Evolutionary conservation across 441 rosid genomes (phyloP), one percentile per base, ranked within the genome.

Genomic region (Croton laevigatus): DNA sequence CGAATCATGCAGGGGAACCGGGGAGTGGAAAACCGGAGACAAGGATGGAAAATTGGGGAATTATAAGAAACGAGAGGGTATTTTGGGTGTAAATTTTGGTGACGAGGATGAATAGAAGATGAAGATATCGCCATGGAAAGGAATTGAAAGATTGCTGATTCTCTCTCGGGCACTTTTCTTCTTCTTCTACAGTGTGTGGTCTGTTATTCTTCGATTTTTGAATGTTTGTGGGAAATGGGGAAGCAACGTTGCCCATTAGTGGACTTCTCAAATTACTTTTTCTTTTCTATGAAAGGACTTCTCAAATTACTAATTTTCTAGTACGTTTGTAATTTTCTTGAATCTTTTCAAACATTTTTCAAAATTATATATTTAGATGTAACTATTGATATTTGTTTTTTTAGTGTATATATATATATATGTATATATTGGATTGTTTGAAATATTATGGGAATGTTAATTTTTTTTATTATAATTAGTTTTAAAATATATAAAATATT

Each of bases 61-160:
- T 23, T 49, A 32, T 53, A 78, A 76, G 82, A 79, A 73, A 79
- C 77, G 44, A 19, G 67, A 75, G 83, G 78, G 73, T 53, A 71
- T 55, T 80, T 84, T 5, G 81, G 80, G 80, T 69, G 65, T 5
- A 76, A 27, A 20, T 81, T 72, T 51, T 81, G 84, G 37, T 77
- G 83, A 68, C 82, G 79, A 48, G 74, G 75, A 71, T 69, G 73
- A 71, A 65, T 34, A 65, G 86, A 80, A 3, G 82, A 74, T 32
- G 88, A 78, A 77, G 87, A 76, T 69, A 85, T 73, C 3, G 96
- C 82, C 87, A 84, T 86, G 23, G 55, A 40, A 36, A 40, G 9
- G 44, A 27, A 27, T 27, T 27, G 44, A 40, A 7, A 63, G 16
- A 36, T 11, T n/a, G 6, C 40, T 38, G 36, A 5, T 12, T 55